These are phyloP conservation scores for Termitomyces heimii DNA, from an alignment of 768 basidiomycete species.

Conservation along the genomic window DNA sequence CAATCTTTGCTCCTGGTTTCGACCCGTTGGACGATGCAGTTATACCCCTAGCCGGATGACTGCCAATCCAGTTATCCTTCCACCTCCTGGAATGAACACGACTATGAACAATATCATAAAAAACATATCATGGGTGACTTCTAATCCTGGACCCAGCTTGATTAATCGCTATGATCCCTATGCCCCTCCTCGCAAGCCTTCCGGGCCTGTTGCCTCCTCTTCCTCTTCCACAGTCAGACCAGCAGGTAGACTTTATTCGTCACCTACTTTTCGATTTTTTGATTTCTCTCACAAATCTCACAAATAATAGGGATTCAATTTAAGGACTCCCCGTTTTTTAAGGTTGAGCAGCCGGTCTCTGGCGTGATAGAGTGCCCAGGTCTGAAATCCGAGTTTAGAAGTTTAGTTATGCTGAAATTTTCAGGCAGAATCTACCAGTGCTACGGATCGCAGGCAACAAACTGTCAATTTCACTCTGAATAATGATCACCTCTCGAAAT, in stretches of 20 bases:
- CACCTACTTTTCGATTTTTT: neutral
- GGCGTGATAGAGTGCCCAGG: constrained; percentile 73
- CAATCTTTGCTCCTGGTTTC: neutral
- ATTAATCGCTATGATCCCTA: constrained; percentile 61
- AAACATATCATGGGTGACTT: constrained; percentile 21
- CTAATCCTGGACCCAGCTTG: constrained; percentile 25
- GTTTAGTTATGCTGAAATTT: neutral
- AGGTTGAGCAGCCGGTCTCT: constrained; percentile 61
- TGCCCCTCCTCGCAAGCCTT: constrained; percentile 46
- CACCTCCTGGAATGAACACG: constrained; percentile 14
- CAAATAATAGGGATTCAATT: constrained; percentile 55
- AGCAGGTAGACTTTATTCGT: constrained; percentile 19
- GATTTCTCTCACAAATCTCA: too few relatives aligned
- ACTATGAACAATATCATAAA: constrained; percentile 23
- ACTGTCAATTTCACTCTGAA: constrained; percentile 58
- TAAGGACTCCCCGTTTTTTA: constrained; percentile 76
- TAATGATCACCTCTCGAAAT: constrained; percentile 55
- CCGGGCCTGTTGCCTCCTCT: constrained; percentile 30
- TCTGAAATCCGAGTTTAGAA: constrained; percentile 20
- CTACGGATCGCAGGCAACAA: constrained; percentile 71
- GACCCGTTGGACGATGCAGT: neutral
- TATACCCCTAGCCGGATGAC: constrained; percentile 16
- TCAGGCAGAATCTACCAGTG: constrained; percentile 62
- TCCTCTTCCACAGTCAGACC: constrained; percentile 22
- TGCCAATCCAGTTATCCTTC: constrained; percentile 12